A percentile compares a stretch with the other conserved stretches of the same genome.
phyloP scores from a whole-genome alignment of 176 grass and related monocot genomes.

The Eragrostis curvula region DNA sequence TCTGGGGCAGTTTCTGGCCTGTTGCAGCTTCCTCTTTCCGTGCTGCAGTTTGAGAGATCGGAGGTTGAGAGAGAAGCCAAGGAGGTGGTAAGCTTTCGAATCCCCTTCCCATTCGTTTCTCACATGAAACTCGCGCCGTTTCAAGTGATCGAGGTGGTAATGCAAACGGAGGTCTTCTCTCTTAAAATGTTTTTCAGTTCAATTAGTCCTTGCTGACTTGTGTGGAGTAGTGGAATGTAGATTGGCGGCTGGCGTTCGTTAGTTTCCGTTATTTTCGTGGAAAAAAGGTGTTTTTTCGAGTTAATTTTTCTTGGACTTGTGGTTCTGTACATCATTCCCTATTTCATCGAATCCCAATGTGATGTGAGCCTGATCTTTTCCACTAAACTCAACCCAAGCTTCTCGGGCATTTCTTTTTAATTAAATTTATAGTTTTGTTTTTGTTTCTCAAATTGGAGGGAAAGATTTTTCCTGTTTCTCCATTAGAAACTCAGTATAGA shows the following conservation, averaged over 20 bases:
- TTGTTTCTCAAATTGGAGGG: conserved; percentile 1
- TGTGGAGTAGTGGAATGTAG: not conserved
- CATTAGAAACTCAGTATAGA: not conserved
- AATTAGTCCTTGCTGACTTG: not conserved
- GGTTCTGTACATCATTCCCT: not conserved
- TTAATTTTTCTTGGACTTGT: not conserved
- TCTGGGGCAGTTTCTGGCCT: not conserved
- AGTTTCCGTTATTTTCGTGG: not conserved
- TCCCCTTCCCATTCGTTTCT: not conserved
- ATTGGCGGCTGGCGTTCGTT: not conserved
- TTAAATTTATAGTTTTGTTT: not conserved
- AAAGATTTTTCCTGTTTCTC: not conserved
- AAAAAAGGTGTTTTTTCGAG: not conserved
- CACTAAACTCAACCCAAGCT: not conserved
- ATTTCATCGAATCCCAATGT: not conserved
- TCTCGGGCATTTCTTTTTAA: not conserved
- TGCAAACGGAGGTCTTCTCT: not conserved
- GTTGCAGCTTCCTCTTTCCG: not conserved
- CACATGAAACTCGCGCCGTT: not conserved
- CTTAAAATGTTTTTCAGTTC: not conserved
- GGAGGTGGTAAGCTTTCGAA: conserved; percentile 34
- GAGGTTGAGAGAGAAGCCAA: not conserved
- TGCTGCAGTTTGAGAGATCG: not conserved
- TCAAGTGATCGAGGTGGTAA: not conserved
- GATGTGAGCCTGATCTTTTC: conserved; percentile 16